Base-by-base conservation (phyloP, 805 yeast genomes). In the Sugiyamaella americana region DNA sequence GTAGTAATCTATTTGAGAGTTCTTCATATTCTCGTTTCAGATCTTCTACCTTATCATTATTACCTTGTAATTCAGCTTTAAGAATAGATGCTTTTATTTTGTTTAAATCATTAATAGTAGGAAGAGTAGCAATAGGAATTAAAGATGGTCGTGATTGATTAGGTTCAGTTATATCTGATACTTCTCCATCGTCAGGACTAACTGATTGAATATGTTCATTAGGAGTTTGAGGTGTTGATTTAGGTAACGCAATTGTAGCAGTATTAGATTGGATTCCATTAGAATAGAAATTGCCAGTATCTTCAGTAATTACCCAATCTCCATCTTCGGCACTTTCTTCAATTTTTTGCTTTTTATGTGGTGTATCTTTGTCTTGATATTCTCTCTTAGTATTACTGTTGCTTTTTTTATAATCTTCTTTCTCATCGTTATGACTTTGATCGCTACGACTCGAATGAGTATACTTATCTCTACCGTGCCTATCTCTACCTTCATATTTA, bases 51-150 rank as follows among this genome's bases (percentile, higher is more conserved):
- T 35, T 35, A 19, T 55, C 50, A 3, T 61, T 41, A 4, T 58
- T 54, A 17, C 40, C 37, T 6, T 58, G 57, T 38, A 69, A 48
- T 46, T 59, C 64, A 1, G 72, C 69, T 43, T 60, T 64, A 54
- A 69, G 49, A 34, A 61, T 51, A 29, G 59, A 61, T 0, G 70
- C 65, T 32, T 53, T 62, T 39, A 66, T 52, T 37, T 62, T 61
- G 29, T 68, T 65, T 18, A 70, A 53, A 20, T 47, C 52, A 16
- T 59, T 35, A 6, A 38, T 20, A 11, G 32, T 26, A 8, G 32
- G 32, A 8, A 26, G 13, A 8, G 32, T 26, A 26, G 32, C 32
- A 26, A 13, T 13, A 26, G 32, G 11, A 26, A 19, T 21, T 2
- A 29, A 11, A 16, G 13, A 10, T 5, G 43, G 32, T n/a, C 6